phyloP scores from a whole-genome alignment of 192 early-diverging fungal genomes.

The Gonapodya prolifera region DNA sequence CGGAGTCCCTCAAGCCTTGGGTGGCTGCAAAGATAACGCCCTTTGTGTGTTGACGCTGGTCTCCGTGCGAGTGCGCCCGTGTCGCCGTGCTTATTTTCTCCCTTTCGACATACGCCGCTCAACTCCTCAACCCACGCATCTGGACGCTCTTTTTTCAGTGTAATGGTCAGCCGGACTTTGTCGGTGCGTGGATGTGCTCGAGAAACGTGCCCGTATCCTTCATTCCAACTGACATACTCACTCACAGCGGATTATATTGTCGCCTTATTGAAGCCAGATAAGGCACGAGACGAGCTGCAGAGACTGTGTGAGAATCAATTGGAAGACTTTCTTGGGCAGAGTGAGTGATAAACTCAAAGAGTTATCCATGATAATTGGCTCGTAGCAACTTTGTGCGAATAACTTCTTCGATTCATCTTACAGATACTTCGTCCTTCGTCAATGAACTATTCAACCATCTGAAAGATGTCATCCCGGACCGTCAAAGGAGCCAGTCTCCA shows the following conservation, averaged over 20 bases:
- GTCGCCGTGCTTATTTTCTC: too few relatives aligned
- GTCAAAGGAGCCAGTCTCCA: neutral
- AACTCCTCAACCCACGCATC: too few relatives aligned
- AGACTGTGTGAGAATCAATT: constrained; percentile 44
- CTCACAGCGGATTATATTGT: constrained; percentile 57
- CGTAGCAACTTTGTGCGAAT: neutral
- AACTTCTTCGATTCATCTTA: constrained; percentile 8
- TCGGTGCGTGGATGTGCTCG: neutral
- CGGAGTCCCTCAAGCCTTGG: neutral
- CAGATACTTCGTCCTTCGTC: constrained; percentile 61
- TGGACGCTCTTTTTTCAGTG: neutral
- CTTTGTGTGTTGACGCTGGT: neutral
- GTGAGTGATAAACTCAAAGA: constrained; percentile 24
- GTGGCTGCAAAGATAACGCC: neutral
- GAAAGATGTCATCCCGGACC: constrained; percentile 26
- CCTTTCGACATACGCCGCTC: too few relatives aligned
- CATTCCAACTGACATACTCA: neutral
- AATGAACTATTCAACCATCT: constrained; percentile 37
- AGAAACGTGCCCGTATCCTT: neutral
- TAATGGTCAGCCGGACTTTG: neutral
- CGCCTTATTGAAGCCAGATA: constrained; percentile 60
- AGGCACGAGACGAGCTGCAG: constrained; percentile 39
- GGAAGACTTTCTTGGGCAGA: constrained; percentile 60
- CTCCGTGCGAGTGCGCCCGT: too few relatives aligned
- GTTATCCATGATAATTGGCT: neutral